A percentile compares a stretch with the other conserved stretches of the same genome.
Evolutionary conservation across 2,329 filamentous ascomycete species (phyloP).

Genomic region (Fusarium sp.): DNA sequence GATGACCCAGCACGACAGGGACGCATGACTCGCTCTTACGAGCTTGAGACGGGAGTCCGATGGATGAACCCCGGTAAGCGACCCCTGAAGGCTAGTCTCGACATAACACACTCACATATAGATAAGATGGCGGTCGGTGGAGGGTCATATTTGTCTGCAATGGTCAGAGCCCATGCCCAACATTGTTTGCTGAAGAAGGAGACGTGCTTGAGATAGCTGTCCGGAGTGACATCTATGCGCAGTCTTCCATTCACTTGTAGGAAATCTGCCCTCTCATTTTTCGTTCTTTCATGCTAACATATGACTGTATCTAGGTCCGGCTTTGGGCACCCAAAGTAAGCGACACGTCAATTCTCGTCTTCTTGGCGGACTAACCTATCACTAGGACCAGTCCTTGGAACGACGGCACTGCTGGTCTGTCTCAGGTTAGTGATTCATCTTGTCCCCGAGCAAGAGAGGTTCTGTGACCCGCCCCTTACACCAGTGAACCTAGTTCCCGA

Average conservation of each 20-base stretch:
- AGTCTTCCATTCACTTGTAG: not conserved
- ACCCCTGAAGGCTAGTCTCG: not conserved
- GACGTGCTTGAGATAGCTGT: not conserved
- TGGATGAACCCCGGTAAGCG: not conserved
- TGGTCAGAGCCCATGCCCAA: not conserved
- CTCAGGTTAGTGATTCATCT: not conserved
- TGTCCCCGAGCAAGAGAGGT: not conserved
- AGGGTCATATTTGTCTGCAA: not conserved
- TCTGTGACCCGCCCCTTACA: not conserved
- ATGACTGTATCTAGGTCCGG: not conserved
- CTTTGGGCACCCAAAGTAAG: not conserved
- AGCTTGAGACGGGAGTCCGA: not conserved
- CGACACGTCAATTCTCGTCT: not conserved
- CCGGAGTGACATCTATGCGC: not conserved
- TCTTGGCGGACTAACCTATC: not conserved
- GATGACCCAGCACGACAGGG: not conserved
- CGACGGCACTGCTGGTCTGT: not conserved
- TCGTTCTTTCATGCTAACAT: not conserved
- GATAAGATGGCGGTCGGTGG: not conserved
- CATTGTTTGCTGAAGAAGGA: not conserved
- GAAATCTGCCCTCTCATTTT: not conserved
- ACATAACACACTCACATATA: not conserved
- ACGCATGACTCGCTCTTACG: not conserved
- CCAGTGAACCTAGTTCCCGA: not conserved
- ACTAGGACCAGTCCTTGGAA: not conserved